Conservation (phyloP, 2,329 filamentous ascomycete species). For the Falciphora oryzae region DNA sequence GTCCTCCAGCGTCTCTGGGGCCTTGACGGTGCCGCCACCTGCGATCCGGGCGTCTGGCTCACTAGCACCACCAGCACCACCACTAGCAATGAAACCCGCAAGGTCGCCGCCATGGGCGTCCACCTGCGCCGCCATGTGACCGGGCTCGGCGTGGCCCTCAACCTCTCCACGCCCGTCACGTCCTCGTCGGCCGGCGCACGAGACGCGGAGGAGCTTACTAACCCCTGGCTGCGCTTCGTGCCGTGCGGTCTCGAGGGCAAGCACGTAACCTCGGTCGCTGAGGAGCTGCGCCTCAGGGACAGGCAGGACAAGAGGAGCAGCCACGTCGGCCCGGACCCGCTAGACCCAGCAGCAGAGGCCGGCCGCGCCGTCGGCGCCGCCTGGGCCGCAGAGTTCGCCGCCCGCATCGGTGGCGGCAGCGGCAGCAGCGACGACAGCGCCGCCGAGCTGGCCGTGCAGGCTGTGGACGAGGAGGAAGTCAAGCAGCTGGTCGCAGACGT, state of each 20-base stretch:
- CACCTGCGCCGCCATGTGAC: slow-evolving; percentile 80
- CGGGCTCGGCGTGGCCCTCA: slow-evolving; percentile 77
- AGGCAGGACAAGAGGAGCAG: too few species aligned
- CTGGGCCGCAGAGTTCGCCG: slow-evolving; percentile 6
- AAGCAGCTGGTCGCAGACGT: too few species aligned
- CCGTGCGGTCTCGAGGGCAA: slow-evolving; percentile 82
- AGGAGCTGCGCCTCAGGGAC: slow-evolving; percentile 32
- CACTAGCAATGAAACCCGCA: slow-evolving; percentile 40
- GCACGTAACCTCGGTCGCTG: slow-evolving; percentile 67
- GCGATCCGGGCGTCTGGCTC: slow-evolving; percentile 84
- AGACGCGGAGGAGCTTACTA: slow-evolving; percentile 38
- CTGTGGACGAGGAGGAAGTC: too few species aligned
- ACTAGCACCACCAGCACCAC: background rate
- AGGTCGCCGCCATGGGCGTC: slow-evolving; percentile 90
- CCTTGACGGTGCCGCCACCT: slow-evolving; percentile 57
- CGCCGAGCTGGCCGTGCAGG: too few species aligned
- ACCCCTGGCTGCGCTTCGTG: slow-evolving; percentile 68
- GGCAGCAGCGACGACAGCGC: too few species aligned
- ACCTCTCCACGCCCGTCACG: slow-evolving; percentile 57
- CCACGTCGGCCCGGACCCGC: background rate
- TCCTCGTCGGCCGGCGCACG: slow-evolving; percentile 21
- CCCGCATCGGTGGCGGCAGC: background rate
- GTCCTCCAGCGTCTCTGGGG: slow-evolving; percentile 48
- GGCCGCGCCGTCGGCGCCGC: background rate
- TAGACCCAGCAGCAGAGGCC: background rate